Percentiles rank a stretch among this genome's conserved stretches.
phyloP scores from a whole-genome alignment of 108 stramenopile genomes.

The Parmales sp. region DNA sequence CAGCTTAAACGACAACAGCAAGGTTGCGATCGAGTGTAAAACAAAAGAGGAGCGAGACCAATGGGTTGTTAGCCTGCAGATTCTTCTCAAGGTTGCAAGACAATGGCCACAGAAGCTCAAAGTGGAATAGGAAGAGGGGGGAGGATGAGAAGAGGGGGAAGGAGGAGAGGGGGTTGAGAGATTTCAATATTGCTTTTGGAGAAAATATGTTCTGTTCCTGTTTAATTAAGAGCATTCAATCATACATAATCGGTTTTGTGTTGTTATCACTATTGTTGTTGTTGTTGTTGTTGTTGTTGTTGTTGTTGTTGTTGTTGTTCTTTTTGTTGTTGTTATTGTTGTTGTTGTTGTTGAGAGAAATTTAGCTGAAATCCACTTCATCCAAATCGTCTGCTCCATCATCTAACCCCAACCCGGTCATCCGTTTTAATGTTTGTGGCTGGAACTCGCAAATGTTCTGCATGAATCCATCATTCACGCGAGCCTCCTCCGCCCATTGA shows the following conservation, averaged over 20 bases:
- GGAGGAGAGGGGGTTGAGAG: not conserved
- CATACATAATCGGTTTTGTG: no score
- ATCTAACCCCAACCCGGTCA: not conserved
- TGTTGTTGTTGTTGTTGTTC: no score
- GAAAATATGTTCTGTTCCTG: not conserved
- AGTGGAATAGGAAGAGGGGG: not conserved
- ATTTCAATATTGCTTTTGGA: no score
- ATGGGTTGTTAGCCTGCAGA: not conserved
- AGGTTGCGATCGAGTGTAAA: not conserved
- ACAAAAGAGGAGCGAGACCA: not conserved
- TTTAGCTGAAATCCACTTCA: no score
- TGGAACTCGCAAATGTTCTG: slow-evolving; percentile 63
- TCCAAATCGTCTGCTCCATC: not conserved
- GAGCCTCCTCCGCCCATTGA: slow-evolving; percentile 65
- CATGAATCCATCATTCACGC: slow-evolving; percentile 45
- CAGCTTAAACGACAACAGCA: not conserved
- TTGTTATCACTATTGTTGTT: no score
- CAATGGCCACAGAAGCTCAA: slow-evolving; percentile 4
- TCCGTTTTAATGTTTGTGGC: not conserved
- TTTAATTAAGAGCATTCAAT: no score
- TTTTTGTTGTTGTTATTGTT: no score
- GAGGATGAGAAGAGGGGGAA: not conserved
- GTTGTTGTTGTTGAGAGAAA: no score
- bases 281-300: no score
- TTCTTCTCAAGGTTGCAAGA: not conserved